Conservation (phyloP, 2,329 filamentous ascomycete genomes). For the Fusarium protoensiforme region DNA sequence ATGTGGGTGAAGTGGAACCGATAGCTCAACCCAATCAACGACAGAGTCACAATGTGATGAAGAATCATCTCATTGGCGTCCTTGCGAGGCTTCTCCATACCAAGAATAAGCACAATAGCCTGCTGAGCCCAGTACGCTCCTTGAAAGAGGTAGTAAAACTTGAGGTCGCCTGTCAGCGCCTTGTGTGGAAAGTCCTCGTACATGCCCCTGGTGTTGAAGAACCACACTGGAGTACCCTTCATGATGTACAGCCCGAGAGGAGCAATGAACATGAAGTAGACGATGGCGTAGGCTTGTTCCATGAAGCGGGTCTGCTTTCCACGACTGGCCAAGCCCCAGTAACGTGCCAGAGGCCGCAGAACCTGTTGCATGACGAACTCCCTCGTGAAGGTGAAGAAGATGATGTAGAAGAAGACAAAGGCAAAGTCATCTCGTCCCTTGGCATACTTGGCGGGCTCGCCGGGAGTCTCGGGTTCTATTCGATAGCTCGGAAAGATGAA, state of each 20-base stretch:
- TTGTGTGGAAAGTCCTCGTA: slow-evolving; percentile 88
- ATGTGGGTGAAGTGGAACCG: slow-evolving; percentile 97
- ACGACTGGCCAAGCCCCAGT: slow-evolving; percentile 72
- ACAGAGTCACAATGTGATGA: slow-evolving; percentile 88
- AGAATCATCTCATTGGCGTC: slow-evolving; percentile 92
- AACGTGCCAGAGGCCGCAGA: slow-evolving; percentile 78
- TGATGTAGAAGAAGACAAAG: slow-evolving; percentile 87
- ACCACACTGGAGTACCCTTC: slow-evolving; percentile 88
- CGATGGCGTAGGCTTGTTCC: slow-evolving; percentile 92
- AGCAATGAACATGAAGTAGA: slow-evolving; percentile 86
- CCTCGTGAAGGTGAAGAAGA: slow-evolving; percentile 89
- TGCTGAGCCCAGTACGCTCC: slow-evolving; percentile 96
- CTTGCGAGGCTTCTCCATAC: slow-evolving; percentile 90
- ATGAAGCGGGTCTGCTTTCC: slow-evolving; percentile 90
- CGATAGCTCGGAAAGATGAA: slow-evolving; percentile 8
- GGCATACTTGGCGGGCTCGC: slow-evolving; percentile 74
- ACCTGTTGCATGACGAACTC: slow-evolving; percentile 95
- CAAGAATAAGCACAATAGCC: slow-evolving; percentile 83
- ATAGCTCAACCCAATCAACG: slow-evolving; percentile 86
- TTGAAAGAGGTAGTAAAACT: slow-evolving; percentile 94
- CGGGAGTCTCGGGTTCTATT: neutral
- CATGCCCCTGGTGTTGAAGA: slow-evolving; percentile 90
- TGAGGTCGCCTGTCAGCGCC: slow-evolving; percentile 82
- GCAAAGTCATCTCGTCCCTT: slow-evolving; percentile 86
- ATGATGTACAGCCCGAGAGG: slow-evolving; percentile 90